phyloP scores from a whole-genome alignment of 768 basidiomycete species.

The Leccinum broughii region DNA sequence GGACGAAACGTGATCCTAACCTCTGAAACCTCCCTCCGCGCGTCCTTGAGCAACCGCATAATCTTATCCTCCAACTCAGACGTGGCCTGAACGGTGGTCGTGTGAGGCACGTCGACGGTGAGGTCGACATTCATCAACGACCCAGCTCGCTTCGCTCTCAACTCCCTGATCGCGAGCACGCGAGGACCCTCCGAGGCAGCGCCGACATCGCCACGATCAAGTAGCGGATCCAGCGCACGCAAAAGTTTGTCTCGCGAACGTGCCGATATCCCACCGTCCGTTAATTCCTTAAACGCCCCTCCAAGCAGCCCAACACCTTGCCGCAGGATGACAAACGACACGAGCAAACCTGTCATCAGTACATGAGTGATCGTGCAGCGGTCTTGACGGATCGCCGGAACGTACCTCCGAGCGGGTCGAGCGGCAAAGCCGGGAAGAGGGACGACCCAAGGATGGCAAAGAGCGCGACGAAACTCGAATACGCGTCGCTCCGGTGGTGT shows the following conservation, averaged over 20 bases:
- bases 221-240: constrained; percentile 56
- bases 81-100: constrained; percentile 57
- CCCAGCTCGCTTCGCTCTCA: constrained; percentile 77
- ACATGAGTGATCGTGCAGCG: not conserved
- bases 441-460: constrained; percentile 91
- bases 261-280: constrained; percentile 75
- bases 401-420: constrained; percentile 93
- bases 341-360: constrained; percentile 61
- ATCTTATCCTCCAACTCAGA: constrained; percentile 66
- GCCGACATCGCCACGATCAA: constrained; percentile 34
- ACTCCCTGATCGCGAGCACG: constrained; percentile 48
- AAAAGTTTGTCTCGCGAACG: constrained; percentile 54
- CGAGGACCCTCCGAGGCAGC: constrained; percentile 14
- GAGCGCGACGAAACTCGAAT: constrained; percentile 89
- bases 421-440: constrained; percentile 78
- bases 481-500: constrained; percentile 97
- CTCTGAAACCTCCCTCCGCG: constrained; percentile 67
- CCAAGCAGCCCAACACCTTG: constrained; percentile 70
- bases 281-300: constrained; percentile 77
- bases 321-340: constrained; percentile 85
- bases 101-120: constrained; percentile 64
- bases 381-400: not conserved
- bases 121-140: constrained; percentile 85
- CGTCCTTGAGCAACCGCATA: constrained; percentile 49
- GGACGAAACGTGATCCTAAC: constrained; percentile 67